phyloP scores from a whole-genome alignment of 148 eudicot genomes.

The Tetragonia tetragonoides region DNA sequence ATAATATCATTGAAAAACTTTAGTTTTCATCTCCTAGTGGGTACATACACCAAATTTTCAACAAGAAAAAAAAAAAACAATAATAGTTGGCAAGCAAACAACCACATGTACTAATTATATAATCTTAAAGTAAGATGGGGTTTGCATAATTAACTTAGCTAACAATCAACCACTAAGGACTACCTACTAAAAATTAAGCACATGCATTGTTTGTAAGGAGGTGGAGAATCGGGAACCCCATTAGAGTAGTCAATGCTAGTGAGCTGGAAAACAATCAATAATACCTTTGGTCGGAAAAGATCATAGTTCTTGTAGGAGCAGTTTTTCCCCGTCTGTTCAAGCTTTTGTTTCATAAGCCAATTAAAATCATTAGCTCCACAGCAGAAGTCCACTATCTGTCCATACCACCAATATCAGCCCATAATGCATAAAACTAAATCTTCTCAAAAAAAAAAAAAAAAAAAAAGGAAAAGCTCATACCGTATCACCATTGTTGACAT shows the following conservation, averaged over 20 bases:
- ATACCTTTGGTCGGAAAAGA: conserved; percentile 74
- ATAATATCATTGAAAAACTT: background rate
- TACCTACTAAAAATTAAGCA: background rate
- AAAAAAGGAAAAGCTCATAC: conserved; percentile 37
- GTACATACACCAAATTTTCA: background rate
- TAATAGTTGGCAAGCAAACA: no score
- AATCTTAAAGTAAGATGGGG: background rate
- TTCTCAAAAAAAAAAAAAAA: background rate
- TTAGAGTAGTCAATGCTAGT: background rate
- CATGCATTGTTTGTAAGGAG: background rate
- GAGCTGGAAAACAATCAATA: background rate
- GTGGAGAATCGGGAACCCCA: background rate
- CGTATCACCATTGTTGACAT: conserved; percentile 72
- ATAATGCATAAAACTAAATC: background rate
- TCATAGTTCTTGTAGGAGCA: conserved; percentile 78
- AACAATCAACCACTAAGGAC: background rate
- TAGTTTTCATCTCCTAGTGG: background rate
- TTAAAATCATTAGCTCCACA: conserved; percentile 98
- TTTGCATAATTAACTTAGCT: background rate
- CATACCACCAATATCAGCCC: conserved; percentile 24
- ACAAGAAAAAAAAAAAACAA: background rate
- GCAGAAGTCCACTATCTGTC: conserved; percentile 92
- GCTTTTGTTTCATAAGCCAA: conserved; percentile 67
- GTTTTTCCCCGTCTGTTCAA: conserved; percentile 67
- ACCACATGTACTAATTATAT: background rate